Evolutionary conservation across 139 green algal species (phyloP), one percentile per base, ranked within the genome.

Genomic region (Chlamydomonas urium): DNA sequence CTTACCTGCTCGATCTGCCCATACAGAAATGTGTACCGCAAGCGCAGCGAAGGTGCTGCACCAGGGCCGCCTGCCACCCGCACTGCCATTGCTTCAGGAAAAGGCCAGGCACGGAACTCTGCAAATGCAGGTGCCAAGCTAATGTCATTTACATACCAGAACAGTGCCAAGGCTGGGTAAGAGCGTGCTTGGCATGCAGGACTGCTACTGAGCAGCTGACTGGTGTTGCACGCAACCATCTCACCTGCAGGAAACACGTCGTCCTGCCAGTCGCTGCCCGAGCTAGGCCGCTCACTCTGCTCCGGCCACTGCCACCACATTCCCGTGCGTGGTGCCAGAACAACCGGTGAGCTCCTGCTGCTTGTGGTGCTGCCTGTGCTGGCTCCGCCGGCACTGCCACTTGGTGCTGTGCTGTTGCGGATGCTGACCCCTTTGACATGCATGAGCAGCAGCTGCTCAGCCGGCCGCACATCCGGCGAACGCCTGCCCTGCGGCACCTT

Each of bases 1-100:
- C n/a, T 67, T 8, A 67, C 60, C 33, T 67, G 60, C 33, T 67
- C 32, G 4, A 67, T 42, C 60, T 67, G 60, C 17, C 19, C 17
- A 45, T 67, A 67, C 32, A 67, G 60, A 31, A 67, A 67, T 6
- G 32, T 47, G 60, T 45, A 45, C 8, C 33, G 32, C 8, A 67
- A 17, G 10, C 60, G 32, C 60, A 45, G 21, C 4, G 38, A 26
- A 4, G 60, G 60, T 8, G 31, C 4, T 37, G 60, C 60, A 26
- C 19, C 33, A 42, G 8, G 60, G 5, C 60, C 60, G 33, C 60
- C n/a, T 10, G 10, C 60, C 60, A 45, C 60, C 29, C 26, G 21
- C 10, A 10, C 53, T 63, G 53, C 53, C 24, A 10, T 21, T 17
- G 24, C 53, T 26, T 31, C 26, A 5, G 6, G 53, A 26, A 34